A percentile compares a stretch with the other conserved stretches of the same genome.
Evolutionary conservation across 371 early-diverging fungal species (phyloP).

Genomic region (Edhazardia aedis): DNA sequence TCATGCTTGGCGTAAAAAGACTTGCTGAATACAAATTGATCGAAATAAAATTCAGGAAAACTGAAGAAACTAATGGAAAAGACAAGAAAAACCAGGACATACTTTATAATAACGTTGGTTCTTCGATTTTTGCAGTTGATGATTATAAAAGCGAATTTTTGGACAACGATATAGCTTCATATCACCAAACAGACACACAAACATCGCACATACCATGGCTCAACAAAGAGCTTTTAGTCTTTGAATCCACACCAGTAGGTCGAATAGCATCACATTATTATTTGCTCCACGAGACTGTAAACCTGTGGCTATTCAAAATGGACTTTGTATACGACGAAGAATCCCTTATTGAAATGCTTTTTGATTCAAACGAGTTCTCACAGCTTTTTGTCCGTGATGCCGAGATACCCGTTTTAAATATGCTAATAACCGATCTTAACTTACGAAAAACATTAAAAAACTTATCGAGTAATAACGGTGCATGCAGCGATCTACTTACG

Average conservation of each 20-base stretch:
- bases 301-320: conserved; percentile 7
- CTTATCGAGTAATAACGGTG: no score
- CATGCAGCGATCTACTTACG: no score
- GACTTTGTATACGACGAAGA: conserved; percentile 2
- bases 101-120: no score
- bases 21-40: background rate
- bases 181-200: no score
- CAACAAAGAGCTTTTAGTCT: no score
- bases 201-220: no score
- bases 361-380: conserved; percentile 21
- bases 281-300: conserved; percentile 20
- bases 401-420: conserved; percentile 13
- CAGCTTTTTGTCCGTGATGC: conserved; percentile 17
- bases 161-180: no score
- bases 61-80: no score
- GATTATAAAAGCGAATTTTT: no score
- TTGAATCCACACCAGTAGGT: conserved; percentile 26
- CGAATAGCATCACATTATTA: conserved; percentile 26
- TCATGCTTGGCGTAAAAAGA: background rate
- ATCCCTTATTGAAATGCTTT: conserved; percentile 5
- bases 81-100: no score
- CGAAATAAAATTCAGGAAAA: background rate
- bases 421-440: conserved; percentile 4
- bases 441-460: conserved; percentile 6
- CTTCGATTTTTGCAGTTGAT: no score